These are phyloP conservation scores for Xylaria sp. DNA, from an alignment of 2,329 filamentous ascomycete species.

Conservation along the genomic window DNA sequence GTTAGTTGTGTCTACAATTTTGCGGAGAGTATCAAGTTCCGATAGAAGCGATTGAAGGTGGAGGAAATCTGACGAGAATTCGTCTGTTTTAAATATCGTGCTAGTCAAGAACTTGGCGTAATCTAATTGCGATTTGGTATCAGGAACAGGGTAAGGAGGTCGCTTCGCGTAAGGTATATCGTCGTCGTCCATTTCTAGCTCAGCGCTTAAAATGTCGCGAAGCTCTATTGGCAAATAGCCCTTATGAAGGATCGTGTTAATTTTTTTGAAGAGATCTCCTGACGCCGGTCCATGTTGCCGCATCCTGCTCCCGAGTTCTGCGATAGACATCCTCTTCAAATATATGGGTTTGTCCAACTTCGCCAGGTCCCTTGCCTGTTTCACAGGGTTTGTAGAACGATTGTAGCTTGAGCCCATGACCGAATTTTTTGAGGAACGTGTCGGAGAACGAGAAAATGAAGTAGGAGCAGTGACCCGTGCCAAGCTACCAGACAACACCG, in stretches of 20 bases:
- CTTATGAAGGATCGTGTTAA: background rate
- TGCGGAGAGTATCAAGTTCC: background rate
- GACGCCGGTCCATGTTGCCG: background rate
- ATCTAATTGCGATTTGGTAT: background rate
- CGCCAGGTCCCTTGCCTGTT: background rate
- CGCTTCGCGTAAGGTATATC: background rate
- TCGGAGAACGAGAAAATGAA: constrained; percentile 3
- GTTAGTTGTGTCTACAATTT: background rate
- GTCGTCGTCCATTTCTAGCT: background rate
- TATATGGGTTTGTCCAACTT: constrained; percentile 6
- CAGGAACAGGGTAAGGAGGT: background rate
- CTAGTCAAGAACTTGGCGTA: background rate
- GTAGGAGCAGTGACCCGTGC: background rate
- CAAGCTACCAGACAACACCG: background rate
- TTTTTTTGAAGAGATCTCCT: background rate
- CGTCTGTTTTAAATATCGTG: background rate
- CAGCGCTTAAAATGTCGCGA: background rate
- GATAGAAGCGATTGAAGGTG: constrained; percentile 3
- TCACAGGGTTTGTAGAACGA: constrained; percentile 1
- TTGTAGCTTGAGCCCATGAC: background rate
- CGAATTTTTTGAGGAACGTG: background rate
- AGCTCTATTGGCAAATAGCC: constrained; percentile 9
- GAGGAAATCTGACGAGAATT: background rate
- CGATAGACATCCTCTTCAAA: background rate
- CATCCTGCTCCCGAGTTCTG: background rate